Evolutionary conservation across 2,329 filamentous ascomycete genomes (phyloP), one percentile per base, ranked within the genome.

Genomic region (Dothidotthia symphoricarpi): DNA sequence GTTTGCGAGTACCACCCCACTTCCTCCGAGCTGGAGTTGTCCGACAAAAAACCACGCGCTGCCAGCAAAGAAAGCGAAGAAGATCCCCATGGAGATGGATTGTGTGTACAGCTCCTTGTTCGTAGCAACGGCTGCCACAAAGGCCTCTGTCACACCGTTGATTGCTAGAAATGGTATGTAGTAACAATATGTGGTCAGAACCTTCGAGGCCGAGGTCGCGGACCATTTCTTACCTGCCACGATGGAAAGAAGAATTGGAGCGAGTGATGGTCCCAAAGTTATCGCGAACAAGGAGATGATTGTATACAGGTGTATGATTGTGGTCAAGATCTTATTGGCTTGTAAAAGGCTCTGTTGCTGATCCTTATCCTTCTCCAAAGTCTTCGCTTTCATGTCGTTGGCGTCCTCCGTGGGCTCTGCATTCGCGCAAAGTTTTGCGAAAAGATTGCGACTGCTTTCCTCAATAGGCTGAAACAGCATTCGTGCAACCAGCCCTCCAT

Each of bases 401-500:
- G 28, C 24, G 19, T 28, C 24, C 49, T 27, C 61, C 33, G 13
- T 54, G 44, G 45, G 29, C 6, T 31, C 32, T 5, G 26, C 26
- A 10, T 52, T 75, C 66, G 70, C 70, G 15, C 96, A 80, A 1
- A 95, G 73, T 24, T 85, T 85, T 35, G 88, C 90, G 57, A 97
- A 96, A 61, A 95, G 83, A 59, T 84, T 89, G 26, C 94, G 84
- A 48, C 86, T 90, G 63, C 85, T 91, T 68, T 98, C 94, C 67
- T 98, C 93, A 43, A 98, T 81, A 6, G 93, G 94, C 59, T 97
- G 93, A 64, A 98, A 91, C 34, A 98, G 72, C 48, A 97, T 80
- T 3, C 93, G 81, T 0, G 93, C 93, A 17, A 95, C 72, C 0
- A 98, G 78, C 2, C 90, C 87, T 15, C 93, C 93, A 63, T 76